phyloP scores from a whole-genome alignment of 768 basidiomycete genomes.

The Tricholoma saponaceum region DNA sequence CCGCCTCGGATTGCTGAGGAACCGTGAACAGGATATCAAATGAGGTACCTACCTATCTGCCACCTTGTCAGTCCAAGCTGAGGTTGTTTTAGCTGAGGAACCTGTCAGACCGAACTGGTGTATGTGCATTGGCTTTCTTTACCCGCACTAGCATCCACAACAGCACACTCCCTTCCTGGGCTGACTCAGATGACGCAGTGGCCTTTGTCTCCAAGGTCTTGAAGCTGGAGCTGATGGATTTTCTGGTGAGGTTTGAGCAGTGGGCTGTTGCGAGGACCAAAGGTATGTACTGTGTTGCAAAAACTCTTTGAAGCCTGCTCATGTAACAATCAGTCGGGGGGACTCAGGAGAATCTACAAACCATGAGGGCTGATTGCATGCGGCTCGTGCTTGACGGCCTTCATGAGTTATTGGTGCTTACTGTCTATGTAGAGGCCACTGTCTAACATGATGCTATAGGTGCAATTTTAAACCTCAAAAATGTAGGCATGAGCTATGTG shows the following conservation, averaged over 20 bases:
- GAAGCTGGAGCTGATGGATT: slow-evolving; percentile 1
- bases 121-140: neutral
- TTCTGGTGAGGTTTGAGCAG: neutral
- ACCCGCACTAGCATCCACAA: neutral
- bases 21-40: neutral
- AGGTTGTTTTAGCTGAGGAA: neutral
- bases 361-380: neutral
- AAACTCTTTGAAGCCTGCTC: neutral
- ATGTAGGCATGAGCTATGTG: neutral
- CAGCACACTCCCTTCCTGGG: neutral
- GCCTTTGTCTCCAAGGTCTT: neutral
- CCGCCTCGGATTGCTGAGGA: neutral
- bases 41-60: neutral
- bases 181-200: neutral
- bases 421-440: neutral
- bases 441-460: neutral
- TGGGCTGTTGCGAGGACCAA: neutral
- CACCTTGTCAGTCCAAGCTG: neutral
- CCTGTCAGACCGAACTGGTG: neutral
- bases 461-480: neutral
- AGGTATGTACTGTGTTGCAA: neutral
- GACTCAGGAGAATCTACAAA: neutral
- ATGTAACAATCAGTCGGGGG: neutral
- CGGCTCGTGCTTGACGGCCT: neutral
- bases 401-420: neutral